Base-by-base conservation (phyloP, 2,329 filamentous ascomycete genomes). In the Cladosporium sp. region DNA sequence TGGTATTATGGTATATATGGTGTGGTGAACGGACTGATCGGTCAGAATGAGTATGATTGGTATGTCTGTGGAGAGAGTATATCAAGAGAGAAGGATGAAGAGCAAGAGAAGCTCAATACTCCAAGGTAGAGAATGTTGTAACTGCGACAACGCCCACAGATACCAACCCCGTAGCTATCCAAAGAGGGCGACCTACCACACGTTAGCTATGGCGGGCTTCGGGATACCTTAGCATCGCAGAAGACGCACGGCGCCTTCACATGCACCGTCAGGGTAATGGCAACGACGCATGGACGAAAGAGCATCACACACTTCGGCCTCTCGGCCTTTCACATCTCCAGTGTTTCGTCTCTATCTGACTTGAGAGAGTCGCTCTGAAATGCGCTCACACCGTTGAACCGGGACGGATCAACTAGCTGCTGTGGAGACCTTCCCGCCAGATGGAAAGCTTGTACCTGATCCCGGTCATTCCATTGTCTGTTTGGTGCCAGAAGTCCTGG, bases 401-500 rank as follows among this genome's bases (percentile, higher is more conserved):
- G 4, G 4, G n/a, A n/a, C 15, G 32, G 32, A 17, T 36, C 13
- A 5, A 27, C 22, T n/a, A 36, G 32, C 32, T 36, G 3, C 11
- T 36, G 32, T 36, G 32, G 32, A 36, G 32, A 36, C 32, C 12
- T 7, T 11, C 32, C 13, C n/a, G 22, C 9, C 34, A 39, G 22
- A 22, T 36, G 27, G 22, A 47, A 44, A 47, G 44, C 44, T 47
- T 47, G 7, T 36, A 20, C 9, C 19, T 18, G 17, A 29, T 41
- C 19, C 13, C 20, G 37, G 18, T n/a, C n/a, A n/a, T n/a, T n/a
- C n/a, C n/a, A n/a, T n/a, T n/a, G n/a, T n/a, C n/a, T n/a, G n/a
- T n/a, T n/a, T n/a, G 12, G 45, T 48, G 45, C 27, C 45, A 48
- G 45, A 48, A 48, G 45, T 48, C 45, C 9, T 41, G 13, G 44